Base-by-base conservation (phyloP, 352 stramenopile species). In the Phytophthora tubulina region DNA sequence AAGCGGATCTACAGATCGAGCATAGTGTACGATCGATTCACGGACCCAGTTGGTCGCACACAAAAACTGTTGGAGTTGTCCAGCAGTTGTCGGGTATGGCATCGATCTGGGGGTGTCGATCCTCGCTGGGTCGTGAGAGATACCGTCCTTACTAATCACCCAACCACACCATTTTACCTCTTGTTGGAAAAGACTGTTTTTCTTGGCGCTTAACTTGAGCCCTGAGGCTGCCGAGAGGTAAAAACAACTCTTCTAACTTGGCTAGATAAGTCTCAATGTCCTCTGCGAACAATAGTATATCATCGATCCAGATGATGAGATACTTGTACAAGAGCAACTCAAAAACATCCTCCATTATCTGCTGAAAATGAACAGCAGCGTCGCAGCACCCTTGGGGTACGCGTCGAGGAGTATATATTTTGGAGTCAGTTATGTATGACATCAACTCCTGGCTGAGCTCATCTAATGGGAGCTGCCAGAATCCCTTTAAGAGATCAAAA, bases 161-260 rank as follows among this genome's bases (percentile, higher is more conserved):
- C 39, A 42, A 21, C 46, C 58, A 41, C 45, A 66, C 46, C 35
- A 66, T 21, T 45, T 66, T 2, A 58, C 36, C 32, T 32, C 31
- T 6, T 44, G 32, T 14, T 58, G 51, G 33, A 46, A 46, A 9
- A 58, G n/a, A n/a, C 33, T 54, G 11, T 0, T n/a, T 5, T 54
- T 54, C 30, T 54, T 1, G 30, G 5, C 55, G 30, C 55, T 66
- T 3, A 56, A 5, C 15, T 59, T 49, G 30, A 59, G 48, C 3
- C 50, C 39, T n/a, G 10, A 70, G 6, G n/a, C 17, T 32, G 71
- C 38, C 0, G 72, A n/a, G 1, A 80, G 27, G 13, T 35, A 21
- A 36, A 30, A 81, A 63, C 1, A 80, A 56, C 32, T 76, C 32
- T 3, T 69, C 69, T 4, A 76, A 36, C 36, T 72, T 74, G 0